A percentile compares a stretch with the other conserved stretches of the same genome.
Conservation (phyloP, 305 asterid species). For the Andrographis paniculata region DNA sequence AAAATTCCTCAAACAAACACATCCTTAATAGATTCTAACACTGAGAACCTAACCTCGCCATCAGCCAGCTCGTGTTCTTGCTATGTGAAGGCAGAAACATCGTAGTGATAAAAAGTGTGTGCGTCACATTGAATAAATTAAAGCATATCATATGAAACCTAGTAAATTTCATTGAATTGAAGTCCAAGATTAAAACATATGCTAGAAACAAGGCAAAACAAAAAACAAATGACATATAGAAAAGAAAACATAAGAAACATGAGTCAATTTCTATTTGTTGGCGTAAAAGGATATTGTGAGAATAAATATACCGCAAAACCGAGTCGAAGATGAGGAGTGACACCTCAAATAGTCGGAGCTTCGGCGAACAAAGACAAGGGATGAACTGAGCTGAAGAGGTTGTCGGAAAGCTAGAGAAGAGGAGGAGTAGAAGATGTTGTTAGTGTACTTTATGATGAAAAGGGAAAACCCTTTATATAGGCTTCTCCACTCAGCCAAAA, state of each 20-base stretch:
- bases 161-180: constrained; percentile 6
- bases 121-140: constrained; percentile 4
- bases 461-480: too few relatives aligned
- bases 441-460: too few relatives aligned
- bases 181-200: not conserved
- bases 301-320: too few relatives aligned
- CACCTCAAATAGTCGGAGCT: too few relatives aligned
- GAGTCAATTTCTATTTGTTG: constrained; percentile 8
- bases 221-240: not conserved
- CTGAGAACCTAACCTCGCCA: constrained; percentile 78
- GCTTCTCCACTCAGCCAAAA: too few relatives aligned
- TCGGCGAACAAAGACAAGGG: too few relatives aligned
- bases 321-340: too few relatives aligned
- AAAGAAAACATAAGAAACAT: constrained; percentile 6
- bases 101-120: not conserved
- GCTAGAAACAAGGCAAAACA: not conserved
- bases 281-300: too few relatives aligned
- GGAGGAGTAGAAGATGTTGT: too few relatives aligned
- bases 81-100: constrained; percentile 42
- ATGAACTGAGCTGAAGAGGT: too few relatives aligned
- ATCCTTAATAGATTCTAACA: constrained; percentile 70
- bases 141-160: constrained; percentile 2
- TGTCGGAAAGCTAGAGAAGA: too few relatives aligned
- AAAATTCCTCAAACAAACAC: too few relatives aligned
- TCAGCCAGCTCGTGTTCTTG: constrained; percentile 92